A percentile compares a stretch with the other conserved stretches of the same genome.
Conservation (phyloP, 2,329 filamentous ascomycete species). For the Aspergillus felis region DNA sequence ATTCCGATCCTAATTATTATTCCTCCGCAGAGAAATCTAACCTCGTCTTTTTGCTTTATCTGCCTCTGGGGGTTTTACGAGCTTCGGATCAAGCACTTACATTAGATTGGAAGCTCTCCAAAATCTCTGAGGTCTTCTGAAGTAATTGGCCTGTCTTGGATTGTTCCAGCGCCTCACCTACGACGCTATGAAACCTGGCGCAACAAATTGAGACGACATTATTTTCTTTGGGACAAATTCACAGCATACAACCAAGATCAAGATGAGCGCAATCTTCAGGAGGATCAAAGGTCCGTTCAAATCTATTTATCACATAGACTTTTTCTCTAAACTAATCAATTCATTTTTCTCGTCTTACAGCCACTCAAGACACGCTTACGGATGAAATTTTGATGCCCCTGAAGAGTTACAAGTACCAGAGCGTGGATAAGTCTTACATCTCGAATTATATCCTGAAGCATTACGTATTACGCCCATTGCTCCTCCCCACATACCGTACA, state of each 20-base stretch:
- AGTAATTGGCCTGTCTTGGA: background rate
- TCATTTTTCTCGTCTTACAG: conserved; percentile 15
- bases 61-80: background rate
- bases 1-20: background rate
- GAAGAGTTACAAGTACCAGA: conserved; percentile 95
- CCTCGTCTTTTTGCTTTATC: background rate
- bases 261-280: conserved; percentile 30
- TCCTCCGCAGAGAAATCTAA: background rate
- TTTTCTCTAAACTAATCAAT: conserved; percentile 1
- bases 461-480: conserved; percentile 64
- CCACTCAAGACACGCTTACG: conserved; percentile 61
- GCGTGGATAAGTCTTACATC: conserved; percentile 90
- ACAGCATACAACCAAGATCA: background rate
- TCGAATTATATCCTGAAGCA: conserved; percentile 92
- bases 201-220: background rate
- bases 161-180: background rate
- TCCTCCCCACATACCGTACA: background rate
- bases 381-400: conserved; percentile 88
- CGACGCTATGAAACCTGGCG: background rate
- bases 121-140: background rate
- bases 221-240: background rate
- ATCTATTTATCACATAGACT: background rate
- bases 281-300: conserved; percentile 34
- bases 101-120: background rate
- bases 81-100: background rate